Base-by-base conservation (phyloP, 768 basidiomycete species). In the Tulasnella sp. region DNA sequence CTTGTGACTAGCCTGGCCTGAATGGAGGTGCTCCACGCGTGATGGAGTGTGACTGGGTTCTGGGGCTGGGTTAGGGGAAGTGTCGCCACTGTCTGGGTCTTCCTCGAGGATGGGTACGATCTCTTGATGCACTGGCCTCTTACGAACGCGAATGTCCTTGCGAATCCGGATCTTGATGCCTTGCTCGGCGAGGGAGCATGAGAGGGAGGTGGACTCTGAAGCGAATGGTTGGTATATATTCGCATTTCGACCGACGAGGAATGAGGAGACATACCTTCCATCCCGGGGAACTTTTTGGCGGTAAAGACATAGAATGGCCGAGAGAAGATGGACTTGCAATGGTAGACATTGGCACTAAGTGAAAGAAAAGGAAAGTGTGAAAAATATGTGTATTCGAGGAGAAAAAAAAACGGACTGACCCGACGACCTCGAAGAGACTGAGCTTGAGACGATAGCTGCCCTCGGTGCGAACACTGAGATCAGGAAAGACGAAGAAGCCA, bases 401-500 rank as follows among this genome's bases (percentile, higher is more conserved):
- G 41, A 42, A 29, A 9, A 21, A 3, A 27, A 43, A 38, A 17
- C 24, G 24, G 15, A 81, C 87, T 70, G 66, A 92, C 90, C 85
- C 86, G 43, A 92, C 86, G 54, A 96, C 89, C 72, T 97, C 93
- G 68, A 87, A 98, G 52, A 98, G 72, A 53, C 77, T 80, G 62
- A 84, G 74, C 69, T 84, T 85, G 56, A 88, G 72, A 11, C 87
- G 76, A 66, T 93, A 98, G 64, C 84, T 85, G 7, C 93, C 93
- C 70, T 97, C 93, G 2, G 89, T 91, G 61, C 91, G 75, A 4
- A 97, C 90, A 61, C 85, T 87, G 24, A 98, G 77, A 70, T 96
- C 93, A 0, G 93, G 93, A 66, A 98, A 98, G 30, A 96, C 92
- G 67, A 98, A 98, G 74, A 93, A 92, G 0, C 90, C 92, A 7